These are phyloP conservation scores for Blastomyces gilchristii DNA, from an alignment of 2,329 filamentous ascomycete genomes.

Conservation along the genomic window DNA sequence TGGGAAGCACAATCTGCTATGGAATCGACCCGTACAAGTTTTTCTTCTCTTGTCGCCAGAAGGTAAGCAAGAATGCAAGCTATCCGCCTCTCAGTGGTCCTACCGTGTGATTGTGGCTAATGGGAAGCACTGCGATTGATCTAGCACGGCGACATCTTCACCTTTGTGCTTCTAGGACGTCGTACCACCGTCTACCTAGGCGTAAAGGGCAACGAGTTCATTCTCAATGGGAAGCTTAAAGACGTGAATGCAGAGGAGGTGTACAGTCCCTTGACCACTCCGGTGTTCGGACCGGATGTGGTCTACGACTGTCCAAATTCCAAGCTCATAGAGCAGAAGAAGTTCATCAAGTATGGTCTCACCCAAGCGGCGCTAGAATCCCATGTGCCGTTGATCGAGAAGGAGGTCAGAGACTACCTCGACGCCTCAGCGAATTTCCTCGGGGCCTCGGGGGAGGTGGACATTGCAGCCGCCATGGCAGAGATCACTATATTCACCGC, in stretches of 20 bases:
- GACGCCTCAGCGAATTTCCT: constrained; percentile 47
- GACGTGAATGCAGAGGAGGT: constrained; percentile 87
- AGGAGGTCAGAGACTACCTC: constrained; percentile 57
- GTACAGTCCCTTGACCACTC: constrained; percentile 63
- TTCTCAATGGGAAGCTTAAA: constrained; percentile 82
- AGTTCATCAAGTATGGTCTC: constrained; percentile 59
- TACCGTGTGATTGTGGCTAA: constrained; percentile 38
- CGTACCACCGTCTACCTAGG: constrained; percentile 82
- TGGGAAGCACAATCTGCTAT: constrained; percentile 38
- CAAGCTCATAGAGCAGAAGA: constrained; percentile 94
- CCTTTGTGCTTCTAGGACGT: constrained; percentile 76
- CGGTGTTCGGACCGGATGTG: constrained; percentile 71
- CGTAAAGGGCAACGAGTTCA: constrained; percentile 78
- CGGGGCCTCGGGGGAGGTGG: constrained; percentile 49
- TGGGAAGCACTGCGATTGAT: constrained; percentile 28
- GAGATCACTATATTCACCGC: constrained; percentile 74
- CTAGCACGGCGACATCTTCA: constrained; percentile 81
- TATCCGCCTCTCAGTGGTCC: constrained; percentile 17
- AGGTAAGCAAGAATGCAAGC: constrained; percentile 44
- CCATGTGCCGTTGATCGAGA: constrained; percentile 69
- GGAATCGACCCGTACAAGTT: constrained; percentile 61
- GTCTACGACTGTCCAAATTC: constrained; percentile 86
- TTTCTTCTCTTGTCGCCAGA: constrained; percentile 61
- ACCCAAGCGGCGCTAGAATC: constrained; percentile 50
- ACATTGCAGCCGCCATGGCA: constrained; percentile 58